Evolutionary conservation across 176 grass and related monocot genomes (phyloP).

Genomic region (Oryza coarctata): DNA sequence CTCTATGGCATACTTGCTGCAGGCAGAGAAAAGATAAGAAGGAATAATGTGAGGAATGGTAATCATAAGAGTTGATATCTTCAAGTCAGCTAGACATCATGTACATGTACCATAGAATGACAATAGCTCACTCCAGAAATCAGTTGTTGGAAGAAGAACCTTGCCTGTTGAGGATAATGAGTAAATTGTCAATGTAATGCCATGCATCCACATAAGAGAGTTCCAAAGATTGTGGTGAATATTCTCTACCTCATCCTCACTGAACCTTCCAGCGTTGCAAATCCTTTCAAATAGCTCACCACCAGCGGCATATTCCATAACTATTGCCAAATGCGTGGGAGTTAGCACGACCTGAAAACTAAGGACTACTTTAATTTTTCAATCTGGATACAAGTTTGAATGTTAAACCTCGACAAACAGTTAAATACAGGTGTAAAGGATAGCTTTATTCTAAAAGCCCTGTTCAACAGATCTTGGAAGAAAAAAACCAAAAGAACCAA

Average conservation of each 20-base stretch:
- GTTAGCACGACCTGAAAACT: slow-evolving; percentile 82
- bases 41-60: not conserved
- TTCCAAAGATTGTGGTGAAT: not conserved
- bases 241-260: slow-evolving; percentile 79
- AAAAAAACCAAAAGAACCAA: not conserved
- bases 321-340: slow-evolving; percentile 93
- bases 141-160: slow-evolving; percentile 94
- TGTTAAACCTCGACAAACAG: slow-evolving; percentile 4
- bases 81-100: not conserved
- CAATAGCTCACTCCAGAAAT: slow-evolving; percentile 97
- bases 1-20: slow-evolving; percentile 94
- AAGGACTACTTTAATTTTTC: slow-evolving; percentile 35
- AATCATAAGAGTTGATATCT: not conserved
- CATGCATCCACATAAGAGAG: not conserved
- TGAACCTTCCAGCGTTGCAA: slow-evolving; percentile 88
- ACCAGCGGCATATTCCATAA: slow-evolving; percentile 96
- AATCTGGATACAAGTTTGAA: not conserved
- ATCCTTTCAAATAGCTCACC: slow-evolving; percentile 93
- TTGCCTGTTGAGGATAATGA: slow-evolving; percentile 48
- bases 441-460: not conserved
- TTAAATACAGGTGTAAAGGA: not conserved
- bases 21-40: slow-evolving; percentile 18
- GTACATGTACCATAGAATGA: slow-evolving; percentile 86
- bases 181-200: slow-evolving; percentile 9
- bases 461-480: not conserved